A percentile compares a stretch with the other conserved stretches of the same genome.
phyloP scores from a whole-genome alignment of 2,329 filamentous ascomycete species.

The Ceratocystis albifundus region DNA sequence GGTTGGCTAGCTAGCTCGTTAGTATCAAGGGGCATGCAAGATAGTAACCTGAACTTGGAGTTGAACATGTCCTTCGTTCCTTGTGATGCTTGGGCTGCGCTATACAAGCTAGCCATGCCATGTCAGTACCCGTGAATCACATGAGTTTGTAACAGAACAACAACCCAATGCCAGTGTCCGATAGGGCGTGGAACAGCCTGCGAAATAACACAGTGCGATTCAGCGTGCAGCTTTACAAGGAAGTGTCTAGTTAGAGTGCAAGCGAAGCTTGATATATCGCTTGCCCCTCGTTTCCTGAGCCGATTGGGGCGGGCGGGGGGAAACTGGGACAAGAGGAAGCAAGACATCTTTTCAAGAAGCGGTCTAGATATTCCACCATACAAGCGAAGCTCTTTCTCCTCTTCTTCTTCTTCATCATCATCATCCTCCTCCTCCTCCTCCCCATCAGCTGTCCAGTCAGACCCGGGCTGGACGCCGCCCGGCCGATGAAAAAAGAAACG shows the following conservation, averaged over 20 bases:
- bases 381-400: neutral
- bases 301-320: neutral
- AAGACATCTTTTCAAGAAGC: neutral
- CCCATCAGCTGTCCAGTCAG: no score
- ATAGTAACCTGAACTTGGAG: no score
- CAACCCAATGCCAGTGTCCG: neutral
- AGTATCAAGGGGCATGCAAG: no score
- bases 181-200: neutral
- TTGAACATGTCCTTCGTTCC: no score
- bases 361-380: neutral
- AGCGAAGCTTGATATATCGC: neutral
- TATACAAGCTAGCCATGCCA: neutral
- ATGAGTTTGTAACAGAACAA: neutral
- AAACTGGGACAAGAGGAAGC: slow-evolving; percentile 10
- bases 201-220: neutral
- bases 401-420: neutral
- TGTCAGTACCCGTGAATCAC: neutral
- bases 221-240: neutral
- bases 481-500: neutral
- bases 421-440: no score
- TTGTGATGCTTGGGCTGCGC: neutral
- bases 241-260: neutral
- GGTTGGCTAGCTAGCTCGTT: no score
- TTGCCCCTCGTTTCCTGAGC: neutral
- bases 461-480: neutral